These are phyloP conservation scores for Lachnellula hyalina DNA, from an alignment of 2,329 filamentous ascomycete species.

Conservation along the genomic window DNA sequence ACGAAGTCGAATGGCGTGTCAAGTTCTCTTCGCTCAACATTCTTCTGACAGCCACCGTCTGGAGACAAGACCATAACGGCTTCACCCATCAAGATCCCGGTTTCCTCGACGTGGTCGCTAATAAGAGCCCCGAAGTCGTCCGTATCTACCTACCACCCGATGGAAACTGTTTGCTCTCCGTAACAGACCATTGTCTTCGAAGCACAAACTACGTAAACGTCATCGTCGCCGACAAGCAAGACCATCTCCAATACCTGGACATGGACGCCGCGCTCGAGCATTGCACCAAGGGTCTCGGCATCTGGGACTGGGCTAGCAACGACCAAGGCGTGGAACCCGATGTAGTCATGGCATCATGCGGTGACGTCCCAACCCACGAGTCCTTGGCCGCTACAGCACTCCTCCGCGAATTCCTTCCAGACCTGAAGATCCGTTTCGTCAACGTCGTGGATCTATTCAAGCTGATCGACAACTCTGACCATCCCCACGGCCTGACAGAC, in stretches of 20 bases:
- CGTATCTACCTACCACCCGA: constrained; percentile 78
- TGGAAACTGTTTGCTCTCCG: constrained; percentile 70
- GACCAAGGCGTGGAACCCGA: constrained; percentile 65
- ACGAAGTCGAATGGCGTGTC: constrained; percentile 73
- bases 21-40: constrained; percentile 74
- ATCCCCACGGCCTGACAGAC: constrained; percentile 68
- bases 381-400: constrained; percentile 69
- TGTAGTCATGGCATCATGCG: constrained; percentile 70
- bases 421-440: constrained; percentile 71
- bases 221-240: constrained; percentile 73
- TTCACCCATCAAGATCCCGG: constrained; percentile 79
- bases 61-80: constrained; percentile 79
- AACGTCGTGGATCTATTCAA: constrained; percentile 80
- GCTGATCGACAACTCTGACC: constrained; percentile 63
- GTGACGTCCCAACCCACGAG: constrained; percentile 70
- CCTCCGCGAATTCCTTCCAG: constrained; percentile 64
- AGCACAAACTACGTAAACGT: constrained; percentile 78
- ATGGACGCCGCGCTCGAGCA: constrained; percentile 70
- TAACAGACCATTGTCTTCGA: constrained; percentile 70
- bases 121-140: constrained; percentile 75
- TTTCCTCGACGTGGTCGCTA: constrained; percentile 73
- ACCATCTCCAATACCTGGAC: constrained; percentile 68
- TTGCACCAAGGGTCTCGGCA: constrained; percentile 73
- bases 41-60: constrained; percentile 71
- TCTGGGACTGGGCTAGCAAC: constrained; percentile 73